Percentiles rank a stretch among this genome's conserved stretches.
These are phyloP conservation scores for Venturia nashicola DNA, from an alignment of 2,329 filamentous ascomycete genomes.

Conservation along the genomic window DNA sequence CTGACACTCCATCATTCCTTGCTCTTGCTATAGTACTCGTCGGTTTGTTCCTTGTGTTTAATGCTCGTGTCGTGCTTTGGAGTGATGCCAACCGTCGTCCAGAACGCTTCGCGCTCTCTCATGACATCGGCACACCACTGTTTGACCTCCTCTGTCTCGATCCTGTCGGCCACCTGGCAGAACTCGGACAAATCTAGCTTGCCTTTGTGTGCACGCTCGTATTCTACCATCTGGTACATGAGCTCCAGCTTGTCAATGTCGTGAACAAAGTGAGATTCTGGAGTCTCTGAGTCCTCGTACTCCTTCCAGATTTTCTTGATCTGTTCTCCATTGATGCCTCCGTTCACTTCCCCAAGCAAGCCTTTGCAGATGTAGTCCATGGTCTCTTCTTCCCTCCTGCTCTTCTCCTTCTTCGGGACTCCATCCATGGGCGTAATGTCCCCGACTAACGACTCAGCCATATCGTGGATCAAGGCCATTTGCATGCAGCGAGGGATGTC, in stretches of 20 bases:
- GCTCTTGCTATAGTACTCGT: conserved; percentile 1
- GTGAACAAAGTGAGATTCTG: conserved; percentile 82
- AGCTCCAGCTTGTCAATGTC: conserved; percentile 97
- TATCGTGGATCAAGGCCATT: conserved; percentile 95
- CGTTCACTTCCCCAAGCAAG: conserved; percentile 62
- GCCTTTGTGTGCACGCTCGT: conserved; percentile 61
- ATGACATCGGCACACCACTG: conserved; percentile 69
- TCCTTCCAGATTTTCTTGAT: conserved; percentile 82
- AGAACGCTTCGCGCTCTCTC: conserved; percentile 62
- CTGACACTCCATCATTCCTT: neutral
- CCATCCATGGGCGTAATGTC: conserved; percentile 93
- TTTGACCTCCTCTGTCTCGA: conserved; percentile 66
- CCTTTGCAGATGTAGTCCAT: conserved; percentile 79
- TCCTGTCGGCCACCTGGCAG: conserved; percentile 59
- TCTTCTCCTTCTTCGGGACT: conserved; percentile 79
- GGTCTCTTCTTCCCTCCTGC: conserved; percentile 68
- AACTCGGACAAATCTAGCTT: conserved; percentile 76
- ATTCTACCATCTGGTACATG: conserved; percentile 90
- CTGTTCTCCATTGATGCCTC: conserved; percentile 55
- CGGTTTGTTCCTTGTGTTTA: neutral
- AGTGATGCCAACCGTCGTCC: conserved; percentile 28
- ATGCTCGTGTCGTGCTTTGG: neutral
- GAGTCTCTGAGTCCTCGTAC: conserved; percentile 78
- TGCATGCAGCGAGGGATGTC: conserved; percentile 77
- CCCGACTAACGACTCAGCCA: conserved; percentile 89